Percentiles rank a stretch among this genome's conserved stretches.
Conservation (phyloP, 108 stramenopile genomes). For the Nitzschia sp. region DNA sequence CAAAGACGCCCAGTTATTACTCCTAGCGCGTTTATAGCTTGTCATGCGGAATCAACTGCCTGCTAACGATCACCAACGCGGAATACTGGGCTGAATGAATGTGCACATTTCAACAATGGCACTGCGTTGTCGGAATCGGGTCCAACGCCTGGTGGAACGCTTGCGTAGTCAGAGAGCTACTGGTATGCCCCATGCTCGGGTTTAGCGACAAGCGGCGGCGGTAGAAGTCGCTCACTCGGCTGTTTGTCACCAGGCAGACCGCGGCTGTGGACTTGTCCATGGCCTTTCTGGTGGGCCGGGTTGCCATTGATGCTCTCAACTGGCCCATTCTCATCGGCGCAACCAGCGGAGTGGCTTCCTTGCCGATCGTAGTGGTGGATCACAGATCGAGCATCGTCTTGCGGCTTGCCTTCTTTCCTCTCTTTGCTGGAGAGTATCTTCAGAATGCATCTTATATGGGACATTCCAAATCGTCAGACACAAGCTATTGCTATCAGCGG, state of each 20-base stretch:
- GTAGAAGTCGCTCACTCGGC: background rate
- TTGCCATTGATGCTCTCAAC: background rate
- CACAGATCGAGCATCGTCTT: background rate
- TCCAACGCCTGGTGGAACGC: slow-evolving; percentile 3
- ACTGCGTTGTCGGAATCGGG: slow-evolving; percentile 10
- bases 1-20: too few relatives aligned
- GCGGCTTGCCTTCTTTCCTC: slow-evolving; percentile 7
- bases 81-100: background rate
- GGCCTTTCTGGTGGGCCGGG: background rate
- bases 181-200: background rate
- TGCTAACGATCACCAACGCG: background rate
- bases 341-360: slow-evolving; percentile 1
- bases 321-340: background rate
- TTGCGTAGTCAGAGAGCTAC: background rate
- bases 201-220: background rate
- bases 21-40: background rate
- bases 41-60: slow-evolving; percentile 19
- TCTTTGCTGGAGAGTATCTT: slow-evolving; percentile 5
- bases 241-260: background rate
- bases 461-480: background rate
- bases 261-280: background rate
- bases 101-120: slow-evolving; percentile 10
- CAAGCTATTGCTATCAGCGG: slow-evolving; percentile 9
- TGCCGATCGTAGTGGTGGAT: slow-evolving; percentile 6
- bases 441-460: background rate